Percentiles rank a stretch among this genome's conserved stretches.
These are phyloP conservation scores for Macrotyloma uniflorum DNA, from an alignment of 306 rosid species.

Conservation along the genomic window DNA sequence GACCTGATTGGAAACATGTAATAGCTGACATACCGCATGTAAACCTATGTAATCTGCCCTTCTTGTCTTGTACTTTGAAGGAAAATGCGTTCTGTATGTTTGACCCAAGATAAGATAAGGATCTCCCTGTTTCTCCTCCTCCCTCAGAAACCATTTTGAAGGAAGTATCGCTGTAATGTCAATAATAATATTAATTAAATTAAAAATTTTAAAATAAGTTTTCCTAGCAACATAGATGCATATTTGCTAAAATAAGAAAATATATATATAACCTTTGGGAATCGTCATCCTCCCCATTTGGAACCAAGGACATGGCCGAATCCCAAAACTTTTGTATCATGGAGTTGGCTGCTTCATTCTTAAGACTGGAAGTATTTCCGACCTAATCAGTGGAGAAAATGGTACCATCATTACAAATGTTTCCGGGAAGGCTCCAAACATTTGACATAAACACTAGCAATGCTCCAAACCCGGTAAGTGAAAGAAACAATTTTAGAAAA, in stretches of 20 bases:
- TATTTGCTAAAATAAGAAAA: neutral
- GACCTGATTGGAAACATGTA: neutral
- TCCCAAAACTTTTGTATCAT: slow-evolving; percentile 98
- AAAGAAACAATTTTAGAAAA: neutral
- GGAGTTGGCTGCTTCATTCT: slow-evolving; percentile 69
- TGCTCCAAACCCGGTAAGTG: neutral
- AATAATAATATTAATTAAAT: slow-evolving; percentile 38
- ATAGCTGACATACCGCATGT: slow-evolving; percentile 66
- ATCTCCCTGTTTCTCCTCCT: slow-evolving; percentile 72
- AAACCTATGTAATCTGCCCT: slow-evolving; percentile 85
- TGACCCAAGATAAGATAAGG: slow-evolving; percentile 43
- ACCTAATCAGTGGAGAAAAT: slow-evolving; percentile 58
- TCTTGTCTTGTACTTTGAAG: slow-evolving; percentile 79
- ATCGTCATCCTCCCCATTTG: slow-evolving; percentile 77
- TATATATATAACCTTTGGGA: slow-evolving; percentile 59
- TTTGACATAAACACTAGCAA: slow-evolving; percentile 9
- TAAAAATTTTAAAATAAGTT: neutral
- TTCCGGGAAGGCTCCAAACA: neutral
- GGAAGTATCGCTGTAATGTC: slow-evolving; percentile 70
- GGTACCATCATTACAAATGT: neutral
- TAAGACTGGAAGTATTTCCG: slow-evolving; percentile 64
- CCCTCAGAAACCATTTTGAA: slow-evolving; percentile 77
- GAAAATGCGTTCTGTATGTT: slow-evolving; percentile 55
- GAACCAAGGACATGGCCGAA: slow-evolving; percentile 81
- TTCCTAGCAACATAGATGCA: slow-evolving; percentile 19